Base-by-base conservation (phyloP, 495 filamentous ascomycete genomes). In the Paragyromitra xinjiangensis region DNA sequence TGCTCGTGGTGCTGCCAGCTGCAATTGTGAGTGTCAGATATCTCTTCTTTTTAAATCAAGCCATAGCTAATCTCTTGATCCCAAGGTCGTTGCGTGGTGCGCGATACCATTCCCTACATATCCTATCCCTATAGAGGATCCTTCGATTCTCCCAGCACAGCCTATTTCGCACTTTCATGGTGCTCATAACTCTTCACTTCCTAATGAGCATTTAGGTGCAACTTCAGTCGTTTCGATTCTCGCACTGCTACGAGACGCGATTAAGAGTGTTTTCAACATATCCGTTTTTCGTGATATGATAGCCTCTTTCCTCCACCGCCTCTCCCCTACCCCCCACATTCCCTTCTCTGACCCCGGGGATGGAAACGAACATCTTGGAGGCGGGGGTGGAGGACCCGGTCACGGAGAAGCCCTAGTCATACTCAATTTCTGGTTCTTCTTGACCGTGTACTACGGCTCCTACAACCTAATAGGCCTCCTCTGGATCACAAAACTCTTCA, bases 401-500 rank as follows among this genome's bases (percentile, higher is more conserved):
- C 89, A 90, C 84, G 89, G 89, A 29, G 84, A 87, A 65, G 86
- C 88, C 9, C 85, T 85, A 37, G 89, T 90, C 4, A 86, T 86
- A 59, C 86, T 91, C 71, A 90, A 90, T 83, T 91, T 91, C 77
- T 90, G 89, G 89, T 90, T 89, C 84, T 91, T 90, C 82, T 84
- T 91, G 3, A 86, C 88, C 19, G 85, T 90, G 51, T 91, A 90
- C 83, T 91, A 91, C 81, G 87, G 87, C 29, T 88, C 90, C 79
- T 91, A 91, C 82, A 90, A 88, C 78, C 79, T 90, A 29, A 88
- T 88, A 6, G 89, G 88, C 3, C 82, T 91, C 74, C 86, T 90
- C 39, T 91, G 89, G 89, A 89, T 91, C 62, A 91, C 89, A 55
- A 91, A 91, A 74, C 85, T 91, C 1, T 91, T 91, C 81, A 91